A percentile compares a stretch with the other conserved stretches of the same genome.
phyloP scores from a whole-genome alignment of 192 early-diverging fungal genomes.

The Gaertneriomyces sp. region DNA sequence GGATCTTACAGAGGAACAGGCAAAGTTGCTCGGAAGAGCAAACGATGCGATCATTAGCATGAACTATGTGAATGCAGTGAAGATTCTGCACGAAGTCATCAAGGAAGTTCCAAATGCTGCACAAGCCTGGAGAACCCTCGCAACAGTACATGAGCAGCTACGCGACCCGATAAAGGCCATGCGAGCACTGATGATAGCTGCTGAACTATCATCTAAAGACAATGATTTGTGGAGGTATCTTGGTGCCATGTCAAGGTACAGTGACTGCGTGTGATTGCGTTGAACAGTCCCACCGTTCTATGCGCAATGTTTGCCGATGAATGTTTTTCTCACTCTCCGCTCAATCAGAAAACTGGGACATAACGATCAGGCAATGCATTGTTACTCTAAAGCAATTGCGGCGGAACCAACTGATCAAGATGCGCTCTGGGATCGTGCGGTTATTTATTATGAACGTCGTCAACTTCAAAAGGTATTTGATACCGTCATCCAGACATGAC shows the following conservation, averaged over 20 bases:
- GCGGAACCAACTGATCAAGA: slow-evolving; percentile 65
- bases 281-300: not conserved
- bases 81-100: slow-evolving; percentile 76
- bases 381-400: slow-evolving; percentile 62
- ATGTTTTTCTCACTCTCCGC: not conserved
- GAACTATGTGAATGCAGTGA: slow-evolving; percentile 68
- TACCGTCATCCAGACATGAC: not conserved
- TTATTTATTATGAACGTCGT: slow-evolving; percentile 55
- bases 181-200: slow-evolving; percentile 82
- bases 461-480: slow-evolving; percentile 49
- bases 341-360: slow-evolving; percentile 52
- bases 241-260: slow-evolving; percentile 65
- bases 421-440: slow-evolving; percentile 66
- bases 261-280: too few relatives aligned
- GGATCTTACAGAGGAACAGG: slow-evolving; percentile 45
- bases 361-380: slow-evolving; percentile 80
- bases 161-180: slow-evolving; percentile 70
- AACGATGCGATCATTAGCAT: slow-evolving; percentile 69
- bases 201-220: slow-evolving; percentile 76
- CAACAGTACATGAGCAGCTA: slow-evolving; percentile 83
- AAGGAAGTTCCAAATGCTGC: slow-evolving; percentile 64
- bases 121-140: slow-evolving; percentile 85
- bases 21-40: slow-evolving; percentile 67
- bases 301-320: not conserved
- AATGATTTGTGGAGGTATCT: slow-evolving; percentile 77